These are phyloP conservation scores for Dictyostelium intermedium DNA, from an alignment of 78 protist species.

Conservation along the genomic window DNA sequence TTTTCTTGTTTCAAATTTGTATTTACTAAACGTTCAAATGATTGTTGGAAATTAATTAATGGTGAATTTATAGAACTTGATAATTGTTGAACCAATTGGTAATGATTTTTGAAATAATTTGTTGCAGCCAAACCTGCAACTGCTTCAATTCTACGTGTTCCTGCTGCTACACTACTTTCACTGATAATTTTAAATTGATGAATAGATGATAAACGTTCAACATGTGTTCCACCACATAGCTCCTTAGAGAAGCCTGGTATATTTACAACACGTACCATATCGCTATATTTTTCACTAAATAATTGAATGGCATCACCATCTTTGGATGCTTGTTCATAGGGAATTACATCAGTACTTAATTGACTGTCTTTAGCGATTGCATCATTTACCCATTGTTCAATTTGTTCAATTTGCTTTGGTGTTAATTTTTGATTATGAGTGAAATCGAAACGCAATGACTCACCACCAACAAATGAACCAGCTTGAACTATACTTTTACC, in stretches of 20 bases:
- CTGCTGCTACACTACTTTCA: conserved; percentile 71
- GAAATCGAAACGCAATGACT: conserved; percentile 51
- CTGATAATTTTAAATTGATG: conserved; percentile 20
- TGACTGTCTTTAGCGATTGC: conserved; percentile 4
- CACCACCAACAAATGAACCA: conserved; percentile 71
- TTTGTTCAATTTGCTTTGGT: neutral
- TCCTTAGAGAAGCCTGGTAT: conserved; percentile 49
- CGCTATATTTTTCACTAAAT: conserved; percentile 61
- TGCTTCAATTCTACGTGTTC: conserved; percentile 79
- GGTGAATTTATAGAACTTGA: neutral
- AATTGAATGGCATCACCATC: conserved; percentile 45
- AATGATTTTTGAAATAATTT: neutral
- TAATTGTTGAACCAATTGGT: neutral
- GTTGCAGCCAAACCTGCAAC: conserved; percentile 53
- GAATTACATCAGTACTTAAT: neutral
- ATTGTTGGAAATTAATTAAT: neutral
- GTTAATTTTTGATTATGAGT: conserved; percentile 20
- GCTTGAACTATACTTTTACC: conserved; percentile 55
- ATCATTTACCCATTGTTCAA: conserved; percentile 47
- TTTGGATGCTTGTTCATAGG: conserved; percentile 29
- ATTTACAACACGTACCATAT: conserved; percentile 44
- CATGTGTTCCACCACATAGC: conserved; percentile 81
- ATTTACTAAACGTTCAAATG: neutral
- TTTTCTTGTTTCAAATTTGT: neutral
- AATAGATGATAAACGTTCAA: neutral